Percentiles rank a stretch among this genome's conserved stretches.
These are phyloP conservation scores for Microbotryum violaceum DNA, from an alignment of 1,284 basidiomycete genomes.

Conservation along the genomic window DNA sequence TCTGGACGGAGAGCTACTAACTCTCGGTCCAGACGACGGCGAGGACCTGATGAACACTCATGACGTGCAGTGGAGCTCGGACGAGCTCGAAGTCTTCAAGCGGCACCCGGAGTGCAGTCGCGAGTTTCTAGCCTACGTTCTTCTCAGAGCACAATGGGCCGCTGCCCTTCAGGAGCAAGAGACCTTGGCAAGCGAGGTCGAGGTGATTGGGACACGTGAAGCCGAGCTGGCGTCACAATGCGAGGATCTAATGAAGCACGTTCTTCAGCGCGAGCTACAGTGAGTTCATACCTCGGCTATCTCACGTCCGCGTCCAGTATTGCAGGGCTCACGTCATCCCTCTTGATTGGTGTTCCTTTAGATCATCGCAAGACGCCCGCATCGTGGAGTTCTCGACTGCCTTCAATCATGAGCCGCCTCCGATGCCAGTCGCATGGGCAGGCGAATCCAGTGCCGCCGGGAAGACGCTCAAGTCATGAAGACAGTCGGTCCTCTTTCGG, in stretches of 20 bases:
- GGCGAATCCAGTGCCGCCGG: too few species aligned
- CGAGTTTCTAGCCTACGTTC: constrained; percentile 50
- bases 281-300: constrained; percentile 1
- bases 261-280: constrained; percentile 40
- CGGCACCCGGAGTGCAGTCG: constrained; percentile 17
- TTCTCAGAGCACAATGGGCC: constrained; percentile 64
- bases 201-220: constrained; percentile 51
- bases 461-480: too few species aligned
- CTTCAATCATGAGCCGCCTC: constrained; percentile 10
- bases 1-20: constrained; percentile 1
- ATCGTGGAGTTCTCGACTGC: constrained; percentile 13
- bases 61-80: constrained; percentile 48
- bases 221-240: constrained; percentile 50
- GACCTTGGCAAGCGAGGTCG: constrained; percentile 55
- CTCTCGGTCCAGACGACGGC: constrained; percentile 6
- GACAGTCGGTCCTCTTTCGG: too few species aligned
- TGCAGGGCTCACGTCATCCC: neutral
- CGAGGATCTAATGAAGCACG: constrained; percentile 51
- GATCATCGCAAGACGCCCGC: neutral
- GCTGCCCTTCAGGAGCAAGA: constrained; percentile 58
- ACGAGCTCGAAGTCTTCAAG: constrained; percentile 33
- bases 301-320: neutral
- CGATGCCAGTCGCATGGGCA: constrained; percentile 1
- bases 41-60: constrained; percentile 48
- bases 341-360: neutral